A percentile compares a stretch with the other conserved stretches of the same genome.
These are phyloP conservation scores for Coemansia sp. DNA, from an alignment of 192 early-diverging fungal genomes.

Conservation along the genomic window DNA sequence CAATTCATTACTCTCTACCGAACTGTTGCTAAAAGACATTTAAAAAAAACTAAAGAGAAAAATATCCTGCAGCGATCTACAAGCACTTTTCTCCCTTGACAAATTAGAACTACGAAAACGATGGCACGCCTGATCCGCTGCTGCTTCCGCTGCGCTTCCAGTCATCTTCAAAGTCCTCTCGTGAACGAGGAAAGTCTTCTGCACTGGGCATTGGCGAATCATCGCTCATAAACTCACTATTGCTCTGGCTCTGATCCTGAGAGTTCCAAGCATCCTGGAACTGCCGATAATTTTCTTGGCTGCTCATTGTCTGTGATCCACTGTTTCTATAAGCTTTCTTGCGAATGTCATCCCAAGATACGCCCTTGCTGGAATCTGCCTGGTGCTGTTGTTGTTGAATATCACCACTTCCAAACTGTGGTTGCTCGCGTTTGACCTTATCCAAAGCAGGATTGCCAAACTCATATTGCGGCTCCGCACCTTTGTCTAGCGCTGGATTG, in stretches of 20 bases:
- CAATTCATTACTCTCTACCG: too few species aligned
- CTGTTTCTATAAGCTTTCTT: neutral
- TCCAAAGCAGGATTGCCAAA: conserved; percentile 3
- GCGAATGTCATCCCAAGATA: conserved; percentile 35
- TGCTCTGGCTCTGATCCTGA: neutral
- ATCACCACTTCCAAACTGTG: conserved; percentile 12
- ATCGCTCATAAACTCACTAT: too few species aligned
- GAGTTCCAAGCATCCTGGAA: conserved; percentile 21
- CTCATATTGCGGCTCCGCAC: neutral
- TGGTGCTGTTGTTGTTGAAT: neutral
- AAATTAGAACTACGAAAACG: neutral
- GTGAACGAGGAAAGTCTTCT: conserved; percentile 30
- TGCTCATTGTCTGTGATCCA: neutral
- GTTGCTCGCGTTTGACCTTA: neutral
- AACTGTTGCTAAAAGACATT: neutral
- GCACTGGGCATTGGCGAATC: conserved; percentile 10
- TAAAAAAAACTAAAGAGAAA: conserved; percentile 3
- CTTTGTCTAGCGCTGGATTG: conserved; percentile 5
- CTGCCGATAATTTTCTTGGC: conserved; percentile 4
- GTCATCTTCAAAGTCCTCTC: conserved; percentile 31
- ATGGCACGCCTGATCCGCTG: neutral
- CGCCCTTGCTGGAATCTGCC: neutral
- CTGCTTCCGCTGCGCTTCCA: neutral
- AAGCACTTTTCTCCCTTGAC: neutral
- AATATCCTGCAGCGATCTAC: neutral